phyloP scores from a whole-genome alignment of 306 rosid genomes.

The Vigna unguiculata region DNA sequence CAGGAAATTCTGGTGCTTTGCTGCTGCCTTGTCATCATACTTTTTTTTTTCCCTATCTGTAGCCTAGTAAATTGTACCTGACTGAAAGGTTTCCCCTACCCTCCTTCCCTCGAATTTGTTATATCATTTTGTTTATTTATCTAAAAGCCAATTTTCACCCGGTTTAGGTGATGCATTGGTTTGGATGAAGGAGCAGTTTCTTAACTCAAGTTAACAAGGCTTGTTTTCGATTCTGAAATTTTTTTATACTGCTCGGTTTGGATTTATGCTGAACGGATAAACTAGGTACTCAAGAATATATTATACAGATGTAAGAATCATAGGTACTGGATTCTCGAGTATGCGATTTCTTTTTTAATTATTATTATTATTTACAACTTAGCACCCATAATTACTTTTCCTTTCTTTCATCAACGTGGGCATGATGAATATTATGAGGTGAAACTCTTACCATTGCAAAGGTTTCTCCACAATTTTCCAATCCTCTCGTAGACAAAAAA shows the following conservation, averaged over 20 bases:
- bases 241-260: not conserved
- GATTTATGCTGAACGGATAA: not conserved
- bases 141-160: constrained; percentile 45
- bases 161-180: constrained; percentile 46
- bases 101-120: constrained; percentile 21
- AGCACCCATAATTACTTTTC: not conserved
- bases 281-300: not conserved
- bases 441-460: too few relatives aligned
- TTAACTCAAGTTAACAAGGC: constrained; percentile 48
- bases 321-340: not conserved
- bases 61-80: constrained; percentile 23
- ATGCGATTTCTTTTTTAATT: not conserved
- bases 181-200: constrained; percentile 45
- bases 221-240: constrained; percentile 41
- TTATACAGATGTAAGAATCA: not conserved
- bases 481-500: too few relatives aligned
- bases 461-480: too few relatives aligned
- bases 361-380: too few relatives aligned
- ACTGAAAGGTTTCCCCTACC: constrained; percentile 19
- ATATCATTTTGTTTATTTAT: constrained; percentile 48
- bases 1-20: constrained; percentile 32
- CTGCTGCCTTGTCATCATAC: constrained; percentile 31
- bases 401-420: not conserved
- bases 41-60: not conserved
- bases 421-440: not conserved